Base-by-base conservation (phyloP, 148 eudicot genomes). In the Heliamphora exappendiculata region DNA sequence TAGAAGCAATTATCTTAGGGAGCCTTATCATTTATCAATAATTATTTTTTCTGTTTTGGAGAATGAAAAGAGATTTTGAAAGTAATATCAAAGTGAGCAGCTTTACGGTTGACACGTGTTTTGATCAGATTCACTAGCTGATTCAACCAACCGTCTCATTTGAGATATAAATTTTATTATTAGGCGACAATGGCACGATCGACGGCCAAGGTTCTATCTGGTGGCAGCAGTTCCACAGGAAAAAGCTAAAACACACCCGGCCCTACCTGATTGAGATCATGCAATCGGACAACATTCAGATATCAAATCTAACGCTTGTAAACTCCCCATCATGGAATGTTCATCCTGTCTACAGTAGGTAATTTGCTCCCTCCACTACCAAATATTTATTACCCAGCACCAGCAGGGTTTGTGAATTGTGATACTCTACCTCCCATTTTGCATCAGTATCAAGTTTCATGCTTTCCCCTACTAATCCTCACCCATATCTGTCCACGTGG, bases 271-370 rank as follows among this genome's bases (percentile, higher is more conserved):
- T 94, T 42, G 98, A 94, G 85, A 78, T 92, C 39, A 75, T 94
- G 95, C 87, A 84, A 71, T 85, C 98, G 11, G 88, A 91, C 55
- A 77, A 60, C 47, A 76, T 91, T 60, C 95, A 91, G 67, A 89
- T 94, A 28, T 94, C 98, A 7, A 82, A 90, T 74, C 78, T 94
- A 11, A 90, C 97, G 1, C 81, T 94, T 29, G 36, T 92, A 1
- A 79, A 94, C 78, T 91, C 98, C 24, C 98, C 97, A 42, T 86
- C 95, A 12, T 94, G 97, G 97, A 89, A 88, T 67, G 69, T 94
- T 54, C 98, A 94, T 80, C 97, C 98, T 67, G 86, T 88, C 78
- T 92, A 92, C 78, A 86, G 96, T 91, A 93, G 97, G 98, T 93
- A 47, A 70, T 44, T 44, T 44, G 11, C 39, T 29, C 55, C 36